These are phyloP conservation scores for Globisporangium nodosum DNA, from an alignment of 352 stramenopile species.

Conservation along the genomic window DNA sequence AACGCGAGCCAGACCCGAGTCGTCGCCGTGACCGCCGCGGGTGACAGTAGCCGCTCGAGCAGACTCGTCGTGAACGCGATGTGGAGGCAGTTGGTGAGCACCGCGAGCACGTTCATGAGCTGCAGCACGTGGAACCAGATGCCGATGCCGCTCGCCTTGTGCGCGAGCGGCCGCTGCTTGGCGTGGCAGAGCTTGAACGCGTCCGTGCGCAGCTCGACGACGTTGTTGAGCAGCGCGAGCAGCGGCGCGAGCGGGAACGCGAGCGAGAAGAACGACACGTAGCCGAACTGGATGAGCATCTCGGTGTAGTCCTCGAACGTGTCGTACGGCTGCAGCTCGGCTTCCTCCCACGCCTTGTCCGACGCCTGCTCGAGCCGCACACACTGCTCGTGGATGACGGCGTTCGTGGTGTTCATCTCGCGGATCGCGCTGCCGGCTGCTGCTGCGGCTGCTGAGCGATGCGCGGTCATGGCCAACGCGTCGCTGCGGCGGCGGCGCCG, in stretches of 20 bases:
- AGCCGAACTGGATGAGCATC: conserved; percentile 94
- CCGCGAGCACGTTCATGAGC: conserved; percentile 92
- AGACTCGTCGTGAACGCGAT: conserved; percentile 84
- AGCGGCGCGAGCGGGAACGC: conserved; percentile 93
- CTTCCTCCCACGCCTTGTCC: conserved; percentile 86
- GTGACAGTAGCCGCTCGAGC: conserved; percentile 40
- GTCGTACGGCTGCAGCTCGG: conserved; percentile 88
- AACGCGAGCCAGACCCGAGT: conserved; percentile 83
- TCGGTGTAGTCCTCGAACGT: conserved; percentile 95
- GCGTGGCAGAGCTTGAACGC: conserved; percentile 94
- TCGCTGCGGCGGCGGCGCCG: conserved; percentile 4
- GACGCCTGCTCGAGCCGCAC: conserved; percentile 76
- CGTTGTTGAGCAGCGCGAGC: conserved; percentile 91
- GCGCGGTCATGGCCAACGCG: conserved; percentile 7
- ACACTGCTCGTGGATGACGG: conserved; percentile 71
- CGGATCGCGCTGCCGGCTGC: not conserved
- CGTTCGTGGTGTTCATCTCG: conserved; percentile 28
- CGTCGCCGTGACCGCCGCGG: conserved; percentile 13
- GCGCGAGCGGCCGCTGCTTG: conserved; percentile 86
- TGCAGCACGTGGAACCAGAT: conserved; percentile 90
- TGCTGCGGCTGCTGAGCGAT: not conserved
- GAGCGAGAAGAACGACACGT: conserved; percentile 94
- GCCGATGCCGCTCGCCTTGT: conserved; percentile 91
- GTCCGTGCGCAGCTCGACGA: conserved; percentile 90
- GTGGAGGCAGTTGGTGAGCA: conserved; percentile 95